Base-by-base conservation (phyloP, 192 early-diverging fungal species). In the Coemansia sp. region DNA sequence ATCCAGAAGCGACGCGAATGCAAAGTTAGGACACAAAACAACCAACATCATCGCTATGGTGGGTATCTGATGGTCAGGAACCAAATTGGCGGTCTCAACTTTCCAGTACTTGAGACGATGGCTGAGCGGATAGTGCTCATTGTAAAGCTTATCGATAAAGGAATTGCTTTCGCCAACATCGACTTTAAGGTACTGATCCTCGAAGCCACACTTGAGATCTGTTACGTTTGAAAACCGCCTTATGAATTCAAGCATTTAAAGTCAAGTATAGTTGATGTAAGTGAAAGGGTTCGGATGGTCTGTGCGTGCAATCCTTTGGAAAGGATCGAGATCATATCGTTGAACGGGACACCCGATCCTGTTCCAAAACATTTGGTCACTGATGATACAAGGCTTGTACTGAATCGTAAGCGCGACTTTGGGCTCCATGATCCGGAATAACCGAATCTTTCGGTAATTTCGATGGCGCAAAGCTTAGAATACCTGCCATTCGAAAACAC, bases 401-500 rank as follows among this genome's bases (percentile, higher is more conserved):
- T 28, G 47, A 0, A 50, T 5, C 23, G 47, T 6, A 10, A 6
- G 33, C 33, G 4, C 5, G 10, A 34, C 33, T 34, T 34, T 34
- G 10, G 33, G 10, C 33, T n/a, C n/a, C n/a, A n/a, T n/a, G n/a
- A 34, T 34, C 33, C 10, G 33, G 10, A 10, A 34, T 34, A 34
- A 34, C 33, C 15, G 20, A 6, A 50, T 50, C 15, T 50, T 6
- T 20, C 7, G 6, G 4, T 14, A 11, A 6, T 20, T 10, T 3
- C 2, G 25, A 50, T 8, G 0, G 25, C 4, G 9, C 58, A 17
- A 1, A 74, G 40, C 22, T 34, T 59, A 10, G 20, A 11, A 22
- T 55, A 74, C 1, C 40, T 29, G 7, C 57, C 55, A n/a, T 59
- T 59, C 19, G 11, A n/a, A 20, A 64, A 42, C 13, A 55, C 27